phyloP scores from a whole-genome alignment of 2,329 filamentous ascomycete genomes.

The Cordyceps pruinosa region DNA sequence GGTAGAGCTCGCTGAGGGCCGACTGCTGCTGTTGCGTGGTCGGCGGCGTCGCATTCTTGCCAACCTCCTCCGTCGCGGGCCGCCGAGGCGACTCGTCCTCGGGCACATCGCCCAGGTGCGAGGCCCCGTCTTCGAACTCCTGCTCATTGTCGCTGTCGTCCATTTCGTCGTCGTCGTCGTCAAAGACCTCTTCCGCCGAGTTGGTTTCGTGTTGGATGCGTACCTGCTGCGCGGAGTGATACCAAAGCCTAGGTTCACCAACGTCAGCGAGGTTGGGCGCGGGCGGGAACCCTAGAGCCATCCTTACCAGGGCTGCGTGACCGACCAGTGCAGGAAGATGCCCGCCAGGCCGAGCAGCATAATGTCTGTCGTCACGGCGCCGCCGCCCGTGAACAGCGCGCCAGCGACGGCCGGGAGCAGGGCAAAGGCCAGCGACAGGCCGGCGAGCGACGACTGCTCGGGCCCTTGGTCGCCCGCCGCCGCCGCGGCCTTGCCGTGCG shows the following conservation, averaged over 20 bases:
- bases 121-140: conserved; percentile 17
- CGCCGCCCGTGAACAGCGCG: conserved; percentile 77
- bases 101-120: conserved; percentile 35
- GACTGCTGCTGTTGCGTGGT: conserved; percentile 26
- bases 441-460: conserved; percentile 66
- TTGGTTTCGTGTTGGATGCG: conserved; percentile 47
- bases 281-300: too few species aligned
- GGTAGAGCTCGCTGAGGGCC: conserved; percentile 58
- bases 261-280: too few species aligned
- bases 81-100: conserved; percentile 30
- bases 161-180: conserved; percentile 23
- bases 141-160: conserved; percentile 15
- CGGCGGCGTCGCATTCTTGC: conserved; percentile 16
- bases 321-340: conserved; percentile 87
- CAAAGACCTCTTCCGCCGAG: conserved; percentile 33
- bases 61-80: conserved; percentile 12
- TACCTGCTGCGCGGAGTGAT: conserved; percentile 61
- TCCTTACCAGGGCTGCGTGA: conserved; percentile 77
- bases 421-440: conserved; percentile 74
- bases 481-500: conserved; percentile 24
- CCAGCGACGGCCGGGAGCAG: conserved; percentile 81
- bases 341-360: conserved; percentile 73
- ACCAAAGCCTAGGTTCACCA: conserved; percentile 67
- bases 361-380: conserved; percentile 75
- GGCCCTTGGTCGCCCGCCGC: conserved; percentile 17